Conservation (phyloP, 2,329 filamentous ascomycete species). For the Stachybotrys elegans region DNA sequence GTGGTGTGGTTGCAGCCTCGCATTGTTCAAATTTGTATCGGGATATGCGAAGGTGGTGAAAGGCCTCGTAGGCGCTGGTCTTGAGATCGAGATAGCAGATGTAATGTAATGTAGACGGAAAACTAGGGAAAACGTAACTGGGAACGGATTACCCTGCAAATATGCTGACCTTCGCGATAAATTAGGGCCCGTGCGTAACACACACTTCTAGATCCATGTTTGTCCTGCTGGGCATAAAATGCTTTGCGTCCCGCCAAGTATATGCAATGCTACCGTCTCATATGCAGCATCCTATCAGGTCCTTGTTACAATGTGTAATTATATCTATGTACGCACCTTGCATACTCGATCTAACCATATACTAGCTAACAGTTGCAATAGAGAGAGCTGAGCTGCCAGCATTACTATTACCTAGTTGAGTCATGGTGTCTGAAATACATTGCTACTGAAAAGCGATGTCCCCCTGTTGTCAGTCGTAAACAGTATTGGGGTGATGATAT, state of each 20-base stretch:
- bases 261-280: not conserved
- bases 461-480: not conserved
- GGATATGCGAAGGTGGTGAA: too few species aligned
- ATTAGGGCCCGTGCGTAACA: not conserved
- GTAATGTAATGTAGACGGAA: too few species aligned
- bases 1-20: too few species aligned
- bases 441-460: not conserved
- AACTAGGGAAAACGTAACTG: too few species aligned
- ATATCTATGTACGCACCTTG: not conserved
- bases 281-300: not conserved
- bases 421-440: too few species aligned
- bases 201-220: not conserved
- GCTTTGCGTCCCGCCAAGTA: not conserved
- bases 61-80: too few species aligned
- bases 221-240: not conserved
- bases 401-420: not conserved
- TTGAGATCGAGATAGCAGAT: too few species aligned
- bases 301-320: not conserved
- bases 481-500: not conserved
- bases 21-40: too few species aligned
- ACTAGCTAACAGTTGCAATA: not conserved
- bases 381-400: not conserved
- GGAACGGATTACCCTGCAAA: too few species aligned
- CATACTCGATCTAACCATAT: not conserved
- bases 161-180: not conserved